Conservation (phyloP, 2,329 filamentous ascomycete species). For the Beauveria caledonica region DNA sequence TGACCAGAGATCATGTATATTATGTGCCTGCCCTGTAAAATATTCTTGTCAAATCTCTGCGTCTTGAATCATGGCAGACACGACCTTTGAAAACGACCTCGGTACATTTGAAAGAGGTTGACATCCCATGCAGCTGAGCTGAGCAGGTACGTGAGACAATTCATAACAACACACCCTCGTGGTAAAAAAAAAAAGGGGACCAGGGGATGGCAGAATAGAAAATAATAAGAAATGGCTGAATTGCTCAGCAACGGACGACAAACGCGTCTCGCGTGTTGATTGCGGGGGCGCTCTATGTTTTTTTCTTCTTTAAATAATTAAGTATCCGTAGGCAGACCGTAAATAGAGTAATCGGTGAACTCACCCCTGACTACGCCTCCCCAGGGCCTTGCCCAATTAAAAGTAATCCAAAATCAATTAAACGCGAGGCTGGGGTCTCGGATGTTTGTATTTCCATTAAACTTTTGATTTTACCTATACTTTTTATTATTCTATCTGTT, state of each 20-base stretch:
- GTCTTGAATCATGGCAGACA: no score
- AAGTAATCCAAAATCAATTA: neutral
- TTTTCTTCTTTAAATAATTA: neutral
- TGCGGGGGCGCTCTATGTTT: neutral
- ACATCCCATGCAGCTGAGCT: neutral
- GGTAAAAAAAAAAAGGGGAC: neutral
- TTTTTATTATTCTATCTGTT: neutral
- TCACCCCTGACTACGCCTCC: neutral
- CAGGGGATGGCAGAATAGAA: neutral
- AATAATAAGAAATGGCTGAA: neutral
- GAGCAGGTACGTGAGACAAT: neutral
- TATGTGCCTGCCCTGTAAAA: no score
- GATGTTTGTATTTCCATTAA: neutral
- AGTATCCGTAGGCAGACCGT: no score
- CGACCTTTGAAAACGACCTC: no score
- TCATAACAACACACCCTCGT: neutral
- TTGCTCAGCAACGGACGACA: neutral
- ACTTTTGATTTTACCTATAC: neutral
- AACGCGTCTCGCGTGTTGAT: neutral
- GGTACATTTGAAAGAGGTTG: no score
- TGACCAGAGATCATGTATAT: no score
- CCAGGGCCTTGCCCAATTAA: neutral
- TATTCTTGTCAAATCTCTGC: no score
- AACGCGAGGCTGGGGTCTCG: conserved; percentile 1
- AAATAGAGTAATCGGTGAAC: neutral